Conservation (phyloP, 176 grass and related monocot species). For the Oropetium thomaeum region DNA sequence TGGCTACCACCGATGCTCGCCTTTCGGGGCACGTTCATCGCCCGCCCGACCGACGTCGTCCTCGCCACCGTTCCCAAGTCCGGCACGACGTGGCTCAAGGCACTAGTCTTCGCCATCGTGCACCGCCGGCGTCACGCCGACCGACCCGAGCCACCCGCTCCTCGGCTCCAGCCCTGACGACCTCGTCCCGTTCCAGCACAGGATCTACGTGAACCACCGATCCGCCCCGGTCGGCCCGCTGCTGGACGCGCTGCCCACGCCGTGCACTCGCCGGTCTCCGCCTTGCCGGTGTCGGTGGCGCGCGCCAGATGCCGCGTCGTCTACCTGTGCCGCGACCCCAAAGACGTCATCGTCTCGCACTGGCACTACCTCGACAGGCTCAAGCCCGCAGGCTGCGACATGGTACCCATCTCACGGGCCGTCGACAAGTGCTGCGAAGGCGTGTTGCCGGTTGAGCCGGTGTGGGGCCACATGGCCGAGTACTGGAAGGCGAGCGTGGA, state of each 20-base stretch:
- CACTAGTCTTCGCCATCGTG: conserved; percentile 39
- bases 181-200: too few relatives aligned
- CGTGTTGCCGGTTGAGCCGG: conserved; percentile 31
- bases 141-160: too few relatives aligned
- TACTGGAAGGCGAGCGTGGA: conserved; percentile 46
- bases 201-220: too few relatives aligned
- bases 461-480: conserved; percentile 42
- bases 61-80: conserved; percentile 49
- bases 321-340: conserved; percentile 56
- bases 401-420: conserved; percentile 1
- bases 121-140: conserved; percentile 28
- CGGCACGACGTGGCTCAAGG: conserved; percentile 67
- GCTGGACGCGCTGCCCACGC: too few relatives aligned
- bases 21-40: conserved; percentile 33
- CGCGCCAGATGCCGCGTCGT: conserved; percentile 36
- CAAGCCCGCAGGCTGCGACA: neutral
- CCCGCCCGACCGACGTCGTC: conserved; percentile 45
- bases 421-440: conserved; percentile 35
- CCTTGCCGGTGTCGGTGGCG: conserved; percentile 16
- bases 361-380: neutral
- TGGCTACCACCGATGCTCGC: conserved; percentile 25
- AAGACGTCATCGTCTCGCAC: too few relatives aligned
- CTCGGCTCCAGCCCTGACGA: too few relatives aligned
- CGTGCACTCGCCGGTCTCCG: conserved; percentile 39
- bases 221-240: too few relatives aligned